Evolutionary conservation across 2,329 filamentous ascomycete species (phyloP), one percentile per base, ranked within the genome.

Genomic region (Neofusicoccum sp.): DNA sequence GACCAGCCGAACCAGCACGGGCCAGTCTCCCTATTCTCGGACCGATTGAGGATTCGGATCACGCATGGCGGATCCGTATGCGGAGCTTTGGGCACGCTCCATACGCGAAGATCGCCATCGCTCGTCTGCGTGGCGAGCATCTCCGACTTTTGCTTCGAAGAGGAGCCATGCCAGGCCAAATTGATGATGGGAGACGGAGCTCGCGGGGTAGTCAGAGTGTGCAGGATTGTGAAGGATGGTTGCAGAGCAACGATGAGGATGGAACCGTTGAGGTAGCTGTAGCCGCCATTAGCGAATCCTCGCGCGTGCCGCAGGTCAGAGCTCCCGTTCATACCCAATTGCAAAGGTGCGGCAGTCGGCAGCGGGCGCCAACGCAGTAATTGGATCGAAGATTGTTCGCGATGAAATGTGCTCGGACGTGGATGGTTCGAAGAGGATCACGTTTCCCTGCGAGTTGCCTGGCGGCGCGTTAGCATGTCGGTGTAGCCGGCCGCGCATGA

Each of bases 1-100:
- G 95, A 98, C 95, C 95, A 99, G 22, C 88, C 90, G 83, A 97
- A 93, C 95, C 95, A 99, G 74, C 96, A 97, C 41, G 91, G 89
- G 1, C 92, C 92, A 2, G 87, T 79, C 37, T 87, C 80, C 41
- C 61, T 56, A 68, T 85, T 88, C 65, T 97, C 93, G 6, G 88
- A 88, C 70, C 91, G 85, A 75, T 92, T 94, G 54, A 99, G 80
- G 33, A 96, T 89, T 66, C 95, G 85, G 64, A 98, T 96, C 6
- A 97, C 90, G 71, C 93, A 94, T 39, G 93, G 93, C 16, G 89
- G 84, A 68, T 97, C 87, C 70, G 85, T 77, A 74, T 88, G 83
- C 74, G 89, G 81, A 64, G 85, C 85, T 77, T 98, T 99, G 22
- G 94, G 87, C 61, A 99, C 90, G 72, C 95, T 99, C 95, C 95